A percentile compares a stretch with the other conserved stretches of the same genome.
Conservation (phyloP, 2,329 filamentous ascomycete genomes). For the Rhynchosporium graminicola region DNA sequence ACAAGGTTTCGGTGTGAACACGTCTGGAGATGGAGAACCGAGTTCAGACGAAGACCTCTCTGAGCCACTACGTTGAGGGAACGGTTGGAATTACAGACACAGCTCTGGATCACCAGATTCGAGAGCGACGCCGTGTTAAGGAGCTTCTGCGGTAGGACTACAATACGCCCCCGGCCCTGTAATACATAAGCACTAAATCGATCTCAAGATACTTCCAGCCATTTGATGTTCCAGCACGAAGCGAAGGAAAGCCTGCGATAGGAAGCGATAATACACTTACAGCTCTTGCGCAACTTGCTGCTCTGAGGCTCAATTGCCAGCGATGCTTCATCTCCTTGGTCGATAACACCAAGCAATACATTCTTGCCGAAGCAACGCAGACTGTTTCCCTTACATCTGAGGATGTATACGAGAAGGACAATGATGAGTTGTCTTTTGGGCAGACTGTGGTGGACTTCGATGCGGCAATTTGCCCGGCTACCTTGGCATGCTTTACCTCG, state of each 20-base stretch:
- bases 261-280: neutral
- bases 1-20: neutral
- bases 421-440: slow-evolving; percentile 2
- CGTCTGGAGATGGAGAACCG: neutral
- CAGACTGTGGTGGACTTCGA: slow-evolving; percentile 1
- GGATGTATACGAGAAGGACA: neutral
- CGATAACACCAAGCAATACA: slow-evolving; percentile 16
- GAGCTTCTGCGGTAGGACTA: neutral
- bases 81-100: neutral
- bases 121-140: neutral
- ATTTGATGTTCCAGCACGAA: neutral
- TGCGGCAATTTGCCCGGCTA: neutral
- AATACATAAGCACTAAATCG: neutral
- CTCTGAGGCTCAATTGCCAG: slow-evolving; percentile 47
- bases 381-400: slow-evolving; percentile 8
- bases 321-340: slow-evolving; percentile 46
- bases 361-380: slow-evolving; percentile 21
- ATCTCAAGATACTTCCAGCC: neutral
- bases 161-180: neutral
- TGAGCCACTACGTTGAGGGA: neutral
- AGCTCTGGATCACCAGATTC: neutral
- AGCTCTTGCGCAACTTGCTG: slow-evolving; percentile 40
- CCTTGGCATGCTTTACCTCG: neutral
- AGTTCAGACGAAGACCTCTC: neutral
- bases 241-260: neutral